Evolutionary conservation across 2,329 filamentous ascomycete genomes (phyloP).

Genomic region (Ascosphaera acerosa): DNA sequence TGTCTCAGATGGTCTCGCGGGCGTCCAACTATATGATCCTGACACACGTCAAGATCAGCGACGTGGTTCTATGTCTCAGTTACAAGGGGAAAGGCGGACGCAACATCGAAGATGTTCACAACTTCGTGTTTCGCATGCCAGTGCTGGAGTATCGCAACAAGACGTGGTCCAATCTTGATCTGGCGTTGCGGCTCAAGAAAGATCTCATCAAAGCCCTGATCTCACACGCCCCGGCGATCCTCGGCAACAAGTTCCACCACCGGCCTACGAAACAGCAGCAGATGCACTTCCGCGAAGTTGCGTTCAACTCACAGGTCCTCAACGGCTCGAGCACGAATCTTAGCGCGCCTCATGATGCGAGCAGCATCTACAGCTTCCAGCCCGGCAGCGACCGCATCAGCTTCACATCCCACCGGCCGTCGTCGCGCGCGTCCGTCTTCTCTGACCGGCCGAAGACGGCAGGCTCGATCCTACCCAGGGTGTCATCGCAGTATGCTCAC

Average conservation of each 20-base stretch:
- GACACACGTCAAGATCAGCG: conserved; percentile 80
- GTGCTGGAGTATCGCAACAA: conserved; percentile 94
- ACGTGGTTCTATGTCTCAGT: conserved; percentile 80
- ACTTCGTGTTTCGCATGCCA: conserved; percentile 90
- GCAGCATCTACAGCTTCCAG: conserved; percentile 7
- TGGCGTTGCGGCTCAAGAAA: conserved; percentile 78
- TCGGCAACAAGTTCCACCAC: conserved; percentile 91
- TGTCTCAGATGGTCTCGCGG: conserved; percentile 87
- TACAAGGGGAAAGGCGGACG: conserved; percentile 92
- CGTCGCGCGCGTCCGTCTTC: conserved; percentile 1
- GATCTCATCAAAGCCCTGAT: conserved; percentile 85
- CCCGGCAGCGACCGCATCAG: conserved; percentile 3
- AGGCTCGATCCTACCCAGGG: background rate
- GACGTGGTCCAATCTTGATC: conserved; percentile 93
- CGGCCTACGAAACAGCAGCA: conserved; percentile 58
- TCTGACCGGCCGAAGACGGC: conserved; percentile 1
- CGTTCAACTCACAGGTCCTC: conserved; percentile 46
- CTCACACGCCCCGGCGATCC: conserved; percentile 83
- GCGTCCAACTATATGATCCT: conserved; percentile 97
- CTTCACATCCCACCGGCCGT: conserved; percentile 2
- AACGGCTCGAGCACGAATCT: conserved; percentile 13
- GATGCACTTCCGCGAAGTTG: conserved; percentile 55
- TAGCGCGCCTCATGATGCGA: conserved; percentile 8
- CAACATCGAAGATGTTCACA: conserved; percentile 89
- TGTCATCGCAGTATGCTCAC: background rate